phyloP scores from a whole-genome alignment of 352 stramenopile species.

The Phytopythium cucurbitacearum region DNA sequence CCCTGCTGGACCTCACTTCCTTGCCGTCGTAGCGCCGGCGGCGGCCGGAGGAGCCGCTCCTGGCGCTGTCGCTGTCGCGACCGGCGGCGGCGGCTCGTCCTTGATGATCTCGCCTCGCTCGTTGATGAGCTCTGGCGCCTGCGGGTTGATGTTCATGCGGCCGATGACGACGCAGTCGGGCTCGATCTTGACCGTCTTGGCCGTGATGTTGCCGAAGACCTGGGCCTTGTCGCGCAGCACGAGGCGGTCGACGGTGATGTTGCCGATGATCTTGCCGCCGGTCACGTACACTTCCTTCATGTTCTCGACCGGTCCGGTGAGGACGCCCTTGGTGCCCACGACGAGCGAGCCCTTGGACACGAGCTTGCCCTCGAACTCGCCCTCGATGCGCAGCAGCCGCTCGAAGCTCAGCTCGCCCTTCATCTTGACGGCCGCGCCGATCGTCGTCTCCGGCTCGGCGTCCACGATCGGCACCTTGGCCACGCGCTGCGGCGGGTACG shows the following conservation, averaged over 20 bases:
- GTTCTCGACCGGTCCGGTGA: conserved; percentile 79
- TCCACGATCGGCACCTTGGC: conserved; percentile 70
- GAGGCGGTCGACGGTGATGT: conserved; percentile 83
- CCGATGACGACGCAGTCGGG: conserved; percentile 85
- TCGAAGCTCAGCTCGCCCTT: conserved; percentile 90
- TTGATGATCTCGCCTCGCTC: conserved; percentile 78
- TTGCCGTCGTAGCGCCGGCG: not conserved
- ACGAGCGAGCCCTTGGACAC: conserved; percentile 88
- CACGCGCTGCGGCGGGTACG: conserved; percentile 36
- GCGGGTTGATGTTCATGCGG: conserved; percentile 82
- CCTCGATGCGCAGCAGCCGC: conserved; percentile 84
- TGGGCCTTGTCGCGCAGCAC: conserved; percentile 82
- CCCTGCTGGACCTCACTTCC: too few species aligned
- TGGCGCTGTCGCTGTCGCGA: not conserved
- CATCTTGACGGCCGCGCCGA: conserved; percentile 81
- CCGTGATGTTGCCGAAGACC: conserved; percentile 88
- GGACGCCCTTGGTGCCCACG: conserved; percentile 72
- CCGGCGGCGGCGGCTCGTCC: conserved; percentile 23
- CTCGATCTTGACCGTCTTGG: conserved; percentile 88
- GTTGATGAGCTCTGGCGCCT: conserved; percentile 81
- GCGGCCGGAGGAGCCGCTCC: not conserved
- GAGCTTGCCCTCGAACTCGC: conserved; percentile 87
- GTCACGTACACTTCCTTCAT: conserved; percentile 88
- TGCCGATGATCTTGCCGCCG: conserved; percentile 83
- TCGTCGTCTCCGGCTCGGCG: conserved; percentile 76